Evolutionary conservation across 108 stramenopile genomes (phyloP).

Genomic region (Thalassiosira profunda): DNA sequence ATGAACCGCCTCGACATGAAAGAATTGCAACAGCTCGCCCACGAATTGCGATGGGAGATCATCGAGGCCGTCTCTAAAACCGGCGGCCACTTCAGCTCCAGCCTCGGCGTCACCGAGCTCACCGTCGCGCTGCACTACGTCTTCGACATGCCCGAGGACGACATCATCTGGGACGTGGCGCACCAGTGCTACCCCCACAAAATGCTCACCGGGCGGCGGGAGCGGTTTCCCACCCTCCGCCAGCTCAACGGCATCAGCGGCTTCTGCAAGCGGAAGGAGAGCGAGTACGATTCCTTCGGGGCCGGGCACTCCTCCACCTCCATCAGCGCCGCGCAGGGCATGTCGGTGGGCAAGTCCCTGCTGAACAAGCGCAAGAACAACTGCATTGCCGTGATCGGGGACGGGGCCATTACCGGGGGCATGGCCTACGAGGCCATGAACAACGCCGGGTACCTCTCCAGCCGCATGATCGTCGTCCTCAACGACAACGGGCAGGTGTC

Average conservation of each 20-base stretch:
- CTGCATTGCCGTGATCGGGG: conserved; percentile 98
- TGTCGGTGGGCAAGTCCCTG: conserved; percentile 93
- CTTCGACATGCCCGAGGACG: conserved; percentile 98
- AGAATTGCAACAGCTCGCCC: conserved; percentile 94
- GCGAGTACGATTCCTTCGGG: conserved; percentile 96
- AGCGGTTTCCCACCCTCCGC: conserved; percentile 83
- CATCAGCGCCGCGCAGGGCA: conserved; percentile 96
- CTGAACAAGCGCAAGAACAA: conserved; percentile 91
- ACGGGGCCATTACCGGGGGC: conserved; percentile 98
- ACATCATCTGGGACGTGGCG: conserved; percentile 98
- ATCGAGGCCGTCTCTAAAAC: conserved; percentile 96
- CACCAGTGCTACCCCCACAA: conserved; percentile 99
- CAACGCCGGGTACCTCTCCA: conserved; percentile 92
- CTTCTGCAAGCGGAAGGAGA: conserved; percentile 96
- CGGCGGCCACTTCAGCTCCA: conserved; percentile 95
- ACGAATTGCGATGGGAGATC: conserved; percentile 96
- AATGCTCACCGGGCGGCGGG: conserved; percentile 94
- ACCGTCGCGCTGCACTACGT: conserved; percentile 98
- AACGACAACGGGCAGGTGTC: conserved; percentile 99
- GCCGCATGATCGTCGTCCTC: conserved; percentile 96
- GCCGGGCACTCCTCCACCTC: conserved; percentile 96
- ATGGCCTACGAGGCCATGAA: conserved; percentile 99
- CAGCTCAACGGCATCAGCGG: conserved; percentile 94
- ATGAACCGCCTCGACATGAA: conserved; percentile 90
- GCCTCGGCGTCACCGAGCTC: conserved; percentile 95